phyloP scores from a whole-genome alignment of 257 asterid species.

The Mentha longifolia region DNA sequence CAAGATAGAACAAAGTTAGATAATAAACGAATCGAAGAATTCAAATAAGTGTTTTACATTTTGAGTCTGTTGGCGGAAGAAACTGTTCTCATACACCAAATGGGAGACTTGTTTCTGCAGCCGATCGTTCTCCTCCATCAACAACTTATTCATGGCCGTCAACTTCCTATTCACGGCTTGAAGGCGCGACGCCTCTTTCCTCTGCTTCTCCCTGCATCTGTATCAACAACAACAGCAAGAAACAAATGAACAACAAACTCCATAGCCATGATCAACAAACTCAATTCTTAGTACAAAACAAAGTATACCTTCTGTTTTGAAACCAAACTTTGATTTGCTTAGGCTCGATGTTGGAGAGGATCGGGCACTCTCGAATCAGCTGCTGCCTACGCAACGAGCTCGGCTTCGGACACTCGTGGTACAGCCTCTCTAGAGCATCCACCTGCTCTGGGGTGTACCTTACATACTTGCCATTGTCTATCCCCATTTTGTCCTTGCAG shows the following conservation, averaged over 20 bases:
- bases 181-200: constrained; percentile 91
- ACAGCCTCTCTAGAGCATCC: constrained; percentile 90
- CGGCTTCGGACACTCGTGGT: constrained; percentile 95
- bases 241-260: not conserved
- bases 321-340: constrained; percentile 99
- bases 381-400: constrained; percentile 95
- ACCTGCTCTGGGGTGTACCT: constrained; percentile 99
- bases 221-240: not conserved
- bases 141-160: constrained; percentile 90
- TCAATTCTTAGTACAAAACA: not conserved
- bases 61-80: constrained; percentile 82
- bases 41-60: constrained; percentile 43
- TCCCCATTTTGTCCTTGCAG: constrained; percentile 70
- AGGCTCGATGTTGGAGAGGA: constrained; percentile 91
- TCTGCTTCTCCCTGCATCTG: constrained; percentile 96
- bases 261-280: not conserved
- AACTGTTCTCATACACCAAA: constrained; percentile 85
- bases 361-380: constrained; percentile 86
- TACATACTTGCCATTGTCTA: constrained; percentile 92
- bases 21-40: constrained; percentile 8
- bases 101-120: constrained; percentile 97
- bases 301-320: constrained; percentile 87
- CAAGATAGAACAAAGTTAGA: not conserved
- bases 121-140: constrained; percentile 99
- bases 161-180: constrained; percentile 90